Base-by-base conservation (phyloP, 1,284 basidiomycete species). In the Boletus calvinii region DNA sequence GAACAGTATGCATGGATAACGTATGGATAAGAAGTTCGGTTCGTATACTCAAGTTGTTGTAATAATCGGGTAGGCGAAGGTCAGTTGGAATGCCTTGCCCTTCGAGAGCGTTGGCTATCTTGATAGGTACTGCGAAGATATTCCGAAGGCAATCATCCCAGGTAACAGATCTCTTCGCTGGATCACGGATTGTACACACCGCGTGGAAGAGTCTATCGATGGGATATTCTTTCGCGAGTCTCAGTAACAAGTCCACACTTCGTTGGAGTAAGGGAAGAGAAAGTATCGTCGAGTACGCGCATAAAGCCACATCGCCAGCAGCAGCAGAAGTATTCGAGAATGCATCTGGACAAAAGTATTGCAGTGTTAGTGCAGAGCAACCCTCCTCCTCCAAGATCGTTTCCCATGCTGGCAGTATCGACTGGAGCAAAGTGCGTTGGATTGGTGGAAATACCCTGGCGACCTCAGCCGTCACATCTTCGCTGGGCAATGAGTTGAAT, bases 141-240 rank as follows among this genome's bases (percentile, higher is more conserved):
- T 79, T 77, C n/a, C 77, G 78, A 18, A 91, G 77, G 58, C 76
- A 81, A 57, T 87, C 83, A 57, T 87, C 85, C 90, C 90, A 93
- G 50, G 69, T 58, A 34, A 78, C 56, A 32, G 66, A 63, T 48
- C 68, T 65, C 55, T 71, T 71, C 46, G 59, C 58, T 8, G 53
- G 46, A 24, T 60, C 61, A 10, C 48, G 56, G 10, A 62, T 59
- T 24, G 62, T 58, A 63, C 80, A 81, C 2, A 85, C 62, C 17
- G 77, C 72, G 17, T 68, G 61, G 63, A 86, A 81, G 17, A 93
- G 65, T 37, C 83, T 75, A 58, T 90, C 85, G 42, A 94, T 69
- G 6, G 88, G 79, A 63, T 90, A 93, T 31, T 79, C 72, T 41
- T 65, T 70, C 3, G 76, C 63, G 8, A 94, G 73, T 18, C 69